Evolutionary conservation across 352 stramenopile species (phyloP), one percentile per base, ranked within the genome.

Genomic region (Globisporangium parvum): DNA sequence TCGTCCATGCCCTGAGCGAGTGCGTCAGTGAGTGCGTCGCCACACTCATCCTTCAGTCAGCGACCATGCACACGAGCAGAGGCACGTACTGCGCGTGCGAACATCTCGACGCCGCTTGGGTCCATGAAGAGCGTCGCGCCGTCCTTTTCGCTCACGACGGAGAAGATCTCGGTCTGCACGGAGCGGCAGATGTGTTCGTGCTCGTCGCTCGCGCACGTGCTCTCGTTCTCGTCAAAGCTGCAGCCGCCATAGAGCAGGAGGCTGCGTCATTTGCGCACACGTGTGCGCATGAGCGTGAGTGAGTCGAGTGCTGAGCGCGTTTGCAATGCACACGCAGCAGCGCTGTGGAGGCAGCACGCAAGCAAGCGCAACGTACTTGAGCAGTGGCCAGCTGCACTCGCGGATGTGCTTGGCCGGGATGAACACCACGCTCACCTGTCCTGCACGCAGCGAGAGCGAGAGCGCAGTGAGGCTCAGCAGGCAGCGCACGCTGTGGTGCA

Each of bases 41-140:
- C 0, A 4, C 6, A 10, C 11, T 20, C 14, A 0, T 11, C 12
- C 1, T 11, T 15, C 47, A 20, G 18, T 35, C 23, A 24, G 20
- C n/a, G n/a, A n/a, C n/a, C n/a, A n/a, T n/a, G n/a, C n/a, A 47
- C 17, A 12, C 23, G 44, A 11, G 20, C 3, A 31, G 12, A 52
- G 23, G 20, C 12, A 49, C 75, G 55, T 44, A 93, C 83, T 48
- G 79, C 80, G 12, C 66, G 73, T 57, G 85, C 69, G 54, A 94
- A 94, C 70, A 94, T 88, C 23, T 88, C 67, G 51, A 94, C 69
- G 53, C 81, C 84, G 47, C 70, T 88, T 6, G 84, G 84, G 55
- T 94, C 84, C 79, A 92, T 87, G 55, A 91, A 94, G 21, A 94
- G 59, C 49, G 84, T 94, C 41, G 77, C 65, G 41, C 84, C 84